These are phyloP conservation scores for Phytophthora lateralis DNA, from an alignment of 352 stramenopile species.

Conservation along the genomic window DNA sequence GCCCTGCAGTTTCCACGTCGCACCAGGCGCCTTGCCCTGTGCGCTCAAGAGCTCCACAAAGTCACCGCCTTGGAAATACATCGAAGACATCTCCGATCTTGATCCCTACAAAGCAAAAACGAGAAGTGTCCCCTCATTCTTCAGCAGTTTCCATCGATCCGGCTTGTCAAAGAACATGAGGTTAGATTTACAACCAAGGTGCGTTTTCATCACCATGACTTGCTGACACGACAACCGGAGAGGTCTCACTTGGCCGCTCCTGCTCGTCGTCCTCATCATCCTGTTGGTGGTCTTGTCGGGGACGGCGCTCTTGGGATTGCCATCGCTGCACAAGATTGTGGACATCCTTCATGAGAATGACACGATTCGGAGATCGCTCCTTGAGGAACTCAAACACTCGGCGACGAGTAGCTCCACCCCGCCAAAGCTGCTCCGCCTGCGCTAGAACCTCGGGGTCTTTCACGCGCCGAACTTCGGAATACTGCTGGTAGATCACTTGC, in stretches of 20 bases:
- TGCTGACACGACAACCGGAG: constrained; percentile 7
- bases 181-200: constrained; percentile 33
- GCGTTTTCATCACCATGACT: constrained; percentile 19
- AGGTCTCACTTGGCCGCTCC: constrained; percentile 8
- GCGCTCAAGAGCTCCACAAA: constrained; percentile 83
- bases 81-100: constrained; percentile 13
- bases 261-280: constrained; percentile 3
- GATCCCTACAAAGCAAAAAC: constrained; percentile 16
- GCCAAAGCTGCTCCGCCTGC: constrained; percentile 67
- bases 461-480: constrained; percentile 71
- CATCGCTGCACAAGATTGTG: constrained; percentile 81
- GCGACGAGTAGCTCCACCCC: constrained; percentile 53
- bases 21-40: constrained; percentile 72
- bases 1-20: constrained; percentile 72
- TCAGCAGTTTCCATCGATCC: constrained; percentile 15
- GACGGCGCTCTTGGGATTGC: constrained; percentile 48
- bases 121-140: constrained; percentile 26
- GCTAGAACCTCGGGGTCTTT: constrained; percentile 63
- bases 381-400: constrained; percentile 81
- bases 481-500: constrained; percentile 58
- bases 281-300: constrained; percentile 6
- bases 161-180: constrained; percentile 5
- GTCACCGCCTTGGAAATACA: constrained; percentile 84
- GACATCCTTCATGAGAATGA: constrained; percentile 82
- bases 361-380: constrained; percentile 50